Percentiles rank a stretch among this genome's conserved stretches.
phyloP scores from a whole-genome alignment of 202 grass and related monocot genomes.

The Panicum hallii region DNA sequence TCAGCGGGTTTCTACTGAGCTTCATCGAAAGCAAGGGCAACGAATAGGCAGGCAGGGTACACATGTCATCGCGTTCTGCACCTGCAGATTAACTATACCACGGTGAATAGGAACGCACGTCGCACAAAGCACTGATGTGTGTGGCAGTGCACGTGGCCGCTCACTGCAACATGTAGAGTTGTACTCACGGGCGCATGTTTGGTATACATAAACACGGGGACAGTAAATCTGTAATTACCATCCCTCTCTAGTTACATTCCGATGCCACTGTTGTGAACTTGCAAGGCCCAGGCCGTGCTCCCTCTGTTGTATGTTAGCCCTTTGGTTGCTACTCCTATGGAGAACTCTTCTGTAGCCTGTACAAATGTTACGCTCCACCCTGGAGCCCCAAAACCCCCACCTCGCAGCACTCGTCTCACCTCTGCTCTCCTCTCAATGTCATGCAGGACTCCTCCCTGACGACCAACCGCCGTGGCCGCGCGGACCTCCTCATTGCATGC shows the following conservation, averaged over 20 bases:
- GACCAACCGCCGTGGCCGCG: too few species aligned
- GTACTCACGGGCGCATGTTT: neutral
- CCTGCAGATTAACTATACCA: neutral
- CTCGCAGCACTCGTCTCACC: neutral
- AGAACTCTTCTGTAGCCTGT: neutral
- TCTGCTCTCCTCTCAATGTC: too few species aligned
- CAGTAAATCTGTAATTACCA: neutral
- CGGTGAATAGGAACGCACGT: neutral
- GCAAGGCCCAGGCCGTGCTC: neutral
- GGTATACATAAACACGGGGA: neutral
- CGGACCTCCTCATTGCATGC: neutral
- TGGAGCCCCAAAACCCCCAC: neutral
- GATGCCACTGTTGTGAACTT: neutral
- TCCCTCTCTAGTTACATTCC: neutral
- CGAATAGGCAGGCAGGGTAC: conserved; percentile 37
- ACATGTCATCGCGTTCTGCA: neutral
- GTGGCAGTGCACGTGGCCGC: neutral
- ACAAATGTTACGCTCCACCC: neutral
- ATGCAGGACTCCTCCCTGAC: neutral
- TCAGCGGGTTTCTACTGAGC: conserved; percentile 84
- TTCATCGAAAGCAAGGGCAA: conserved; percentile 68
- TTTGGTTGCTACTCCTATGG: neutral
- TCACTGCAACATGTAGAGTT: neutral
- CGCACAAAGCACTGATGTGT: neutral
- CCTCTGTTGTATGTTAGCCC: neutral